Base-by-base conservation (phyloP, 805 yeast genomes). In the Kluyveromyces wickerhamii region DNA sequence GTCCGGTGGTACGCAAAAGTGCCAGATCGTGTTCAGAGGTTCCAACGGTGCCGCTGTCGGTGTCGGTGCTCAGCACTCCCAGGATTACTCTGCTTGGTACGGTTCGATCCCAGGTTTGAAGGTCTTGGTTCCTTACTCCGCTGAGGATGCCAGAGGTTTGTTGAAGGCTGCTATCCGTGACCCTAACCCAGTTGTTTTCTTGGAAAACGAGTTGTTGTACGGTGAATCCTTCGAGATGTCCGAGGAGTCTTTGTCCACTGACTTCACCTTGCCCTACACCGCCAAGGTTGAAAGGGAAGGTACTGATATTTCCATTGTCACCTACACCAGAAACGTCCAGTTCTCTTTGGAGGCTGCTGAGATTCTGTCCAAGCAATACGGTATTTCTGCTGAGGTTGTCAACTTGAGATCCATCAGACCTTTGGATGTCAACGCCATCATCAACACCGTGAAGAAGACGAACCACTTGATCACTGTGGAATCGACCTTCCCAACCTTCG, bases 21-120 rank as follows among this genome's bases (percentile, higher is more conserved):
- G 96, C 72, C 88, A 85, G 67, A 85, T 89, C 58, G 88, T 95
- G 36, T 92, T 92, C 74, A 81, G 99, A 69, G 99, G 99, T 56
- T 97, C 99, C 43, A 92, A 92, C 65, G 99, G 98, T 66, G 96
- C 98, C 32, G 96, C 98, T 50, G 96, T 96, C 32, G 97, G 97
- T 76, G 98, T 92, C 51, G 99, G 77, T 52, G 99, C 99, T 40
- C 99, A 92, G 69, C 99, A 92, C 69, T 92, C 98, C 18, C 99
- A 92, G 69, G 94, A 87, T 68, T 92, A 77, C 64, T 73, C 95
- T 37, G 87, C 96, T 36, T 92, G 98, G 98, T 92, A 92, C 67
- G 97, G 96, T 48, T 71, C 94, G 34, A 87, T 92, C 52, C 99
- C 99, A 42, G 99, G 99, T 62, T 73, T 92, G 62, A 92, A 92